phyloP scores from a whole-genome alignment of 2,329 filamentous ascomycete genomes.

The Penicillium expansum region DNA sequence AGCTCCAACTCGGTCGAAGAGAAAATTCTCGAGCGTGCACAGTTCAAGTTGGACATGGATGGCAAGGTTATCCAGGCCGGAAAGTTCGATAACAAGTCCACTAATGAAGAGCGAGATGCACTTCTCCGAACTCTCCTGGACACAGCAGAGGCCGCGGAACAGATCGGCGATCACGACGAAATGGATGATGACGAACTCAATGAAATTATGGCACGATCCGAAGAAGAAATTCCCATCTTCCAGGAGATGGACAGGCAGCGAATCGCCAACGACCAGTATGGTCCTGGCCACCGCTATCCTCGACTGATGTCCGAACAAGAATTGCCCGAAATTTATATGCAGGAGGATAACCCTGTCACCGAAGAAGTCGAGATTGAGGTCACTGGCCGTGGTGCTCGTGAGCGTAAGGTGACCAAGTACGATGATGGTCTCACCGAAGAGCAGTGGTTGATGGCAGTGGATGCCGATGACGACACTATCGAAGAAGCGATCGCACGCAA shows the following conservation, averaged over 20 bases:
- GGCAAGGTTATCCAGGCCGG: conserved; percentile 99
- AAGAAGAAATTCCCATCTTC: conserved; percentile 75
- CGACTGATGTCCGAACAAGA: conserved; percentile 86
- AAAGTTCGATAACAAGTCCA: conserved; percentile 99
- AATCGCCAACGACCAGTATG: conserved; percentile 64
- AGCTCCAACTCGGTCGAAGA: conserved; percentile 97
- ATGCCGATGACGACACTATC: conserved; percentile 91
- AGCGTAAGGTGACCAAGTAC: conserved; percentile 90
- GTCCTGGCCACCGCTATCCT: conserved; percentile 64
- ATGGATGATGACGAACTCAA: conserved; percentile 99
- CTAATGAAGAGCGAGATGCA: conserved; percentile 95
- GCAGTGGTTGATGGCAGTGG: conserved; percentile 97
- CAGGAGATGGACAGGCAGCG: conserved; percentile 80
- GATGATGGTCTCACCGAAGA: conserved; percentile 98
- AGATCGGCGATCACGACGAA: conserved; percentile 83
- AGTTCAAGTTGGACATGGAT: conserved; percentile 98
- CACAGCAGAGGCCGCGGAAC: conserved; percentile 65
- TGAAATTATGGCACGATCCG: conserved; percentile 83
- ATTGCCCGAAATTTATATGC: conserved; percentile 89
- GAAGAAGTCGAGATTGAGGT: conserved; percentile 75
- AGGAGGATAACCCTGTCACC: conserved; percentile 75
- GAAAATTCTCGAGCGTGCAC: conserved; percentile 93
- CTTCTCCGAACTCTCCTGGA: conserved; percentile 93
- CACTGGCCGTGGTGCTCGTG: conserved; percentile 84
- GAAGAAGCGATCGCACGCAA: conserved; percentile 92